These are phyloP conservation scores for Dryas octopetala DNA, from an alignment of 306 rosid species.

Conservation along the genomic window DNA sequence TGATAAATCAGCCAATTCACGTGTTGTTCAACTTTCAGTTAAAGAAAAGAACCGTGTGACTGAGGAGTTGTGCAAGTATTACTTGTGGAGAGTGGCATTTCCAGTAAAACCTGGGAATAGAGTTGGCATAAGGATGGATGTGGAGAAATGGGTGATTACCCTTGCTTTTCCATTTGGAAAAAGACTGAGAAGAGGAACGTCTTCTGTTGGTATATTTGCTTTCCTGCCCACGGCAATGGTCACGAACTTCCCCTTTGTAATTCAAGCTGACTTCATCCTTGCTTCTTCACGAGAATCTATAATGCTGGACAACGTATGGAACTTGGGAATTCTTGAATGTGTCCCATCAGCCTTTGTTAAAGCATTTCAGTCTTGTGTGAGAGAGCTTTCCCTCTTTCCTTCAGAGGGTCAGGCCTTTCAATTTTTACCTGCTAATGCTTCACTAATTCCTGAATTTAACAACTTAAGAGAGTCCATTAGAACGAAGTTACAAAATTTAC, in stretches of 20 bases:
- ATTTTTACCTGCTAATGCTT: constrained; percentile 16
- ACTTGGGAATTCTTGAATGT: constrained; percentile 26
- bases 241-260: constrained; percentile 22
- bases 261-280: constrained; percentile 31
- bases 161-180: constrained; percentile 30
- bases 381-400: background rate
- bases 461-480: constrained; percentile 5
- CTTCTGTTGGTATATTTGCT: constrained; percentile 19
- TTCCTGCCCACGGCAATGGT: constrained; percentile 26
- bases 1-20: background rate
- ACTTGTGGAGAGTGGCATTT: constrained; percentile 31
- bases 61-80: constrained; percentile 25
- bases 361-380: constrained; percentile 15
- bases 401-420: constrained; percentile 2
- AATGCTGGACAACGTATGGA: constrained; percentile 23
- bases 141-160: constrained; percentile 17
- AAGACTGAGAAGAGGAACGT: constrained; percentile 8
- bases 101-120: constrained; percentile 15
- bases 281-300: constrained; percentile 27
- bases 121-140: constrained; percentile 18
- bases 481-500: background rate
- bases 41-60: background rate
- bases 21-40: constrained; percentile 18
- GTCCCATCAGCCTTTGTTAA: constrained; percentile 23
- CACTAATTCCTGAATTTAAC: constrained; percentile 10